These are phyloP conservation scores for Vitis amurensis DNA, from an alignment of 164 flowering plant species.

Conservation along the genomic window DNA sequence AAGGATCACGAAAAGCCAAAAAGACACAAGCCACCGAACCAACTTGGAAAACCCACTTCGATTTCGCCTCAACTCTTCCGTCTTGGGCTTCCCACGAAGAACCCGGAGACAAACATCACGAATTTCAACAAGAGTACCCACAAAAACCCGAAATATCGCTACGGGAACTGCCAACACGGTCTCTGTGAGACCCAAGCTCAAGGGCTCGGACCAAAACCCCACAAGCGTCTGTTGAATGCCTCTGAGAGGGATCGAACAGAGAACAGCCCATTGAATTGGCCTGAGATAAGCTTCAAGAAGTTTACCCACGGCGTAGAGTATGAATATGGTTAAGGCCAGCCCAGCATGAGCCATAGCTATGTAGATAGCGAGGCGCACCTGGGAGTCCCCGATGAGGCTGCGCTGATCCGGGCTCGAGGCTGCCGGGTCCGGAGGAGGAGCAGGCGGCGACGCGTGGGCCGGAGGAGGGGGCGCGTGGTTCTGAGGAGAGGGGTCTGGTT, in stretches of 20 bases:
- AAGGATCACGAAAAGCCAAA: slow-evolving; percentile 67
- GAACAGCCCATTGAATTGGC: slow-evolving; percentile 89
- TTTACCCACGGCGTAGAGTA: slow-evolving; percentile 58
- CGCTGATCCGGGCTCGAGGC: slow-evolving; percentile 6
- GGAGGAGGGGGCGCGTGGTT: slow-evolving; percentile 21
- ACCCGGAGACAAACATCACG: slow-evolving; percentile 34
- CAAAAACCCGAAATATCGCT: slow-evolving; percentile 57
- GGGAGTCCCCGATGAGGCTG: slow-evolving; percentile 50
- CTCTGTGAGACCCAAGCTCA: slow-evolving; percentile 77
- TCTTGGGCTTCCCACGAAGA: slow-evolving; percentile 35
- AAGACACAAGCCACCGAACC: slow-evolving; percentile 73
- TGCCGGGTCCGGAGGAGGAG: slow-evolving; percentile 7
- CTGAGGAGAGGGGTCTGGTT: slow-evolving; percentile 40
- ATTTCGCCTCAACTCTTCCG: slow-evolving; percentile 14
- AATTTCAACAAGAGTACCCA: slow-evolving; percentile 64
- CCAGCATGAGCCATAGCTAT: slow-evolving; percentile 99
- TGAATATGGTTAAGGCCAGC: slow-evolving; percentile 56
- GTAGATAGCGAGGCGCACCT: slow-evolving; percentile 83
- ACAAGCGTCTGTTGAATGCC: slow-evolving; percentile 79
- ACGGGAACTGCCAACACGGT: slow-evolving; percentile 81
- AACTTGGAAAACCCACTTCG: slow-evolving; percentile 66
- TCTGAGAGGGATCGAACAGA: slow-evolving; percentile 87
- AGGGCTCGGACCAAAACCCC: slow-evolving; percentile 81
- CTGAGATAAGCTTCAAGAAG: slow-evolving; percentile 73
- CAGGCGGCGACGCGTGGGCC: slow-evolving; percentile 15